Evolutionary conservation across 139 green algal genomes (phyloP), one percentile per base, ranked within the genome.

Genomic region (Helicosporidium sp.): DNA sequence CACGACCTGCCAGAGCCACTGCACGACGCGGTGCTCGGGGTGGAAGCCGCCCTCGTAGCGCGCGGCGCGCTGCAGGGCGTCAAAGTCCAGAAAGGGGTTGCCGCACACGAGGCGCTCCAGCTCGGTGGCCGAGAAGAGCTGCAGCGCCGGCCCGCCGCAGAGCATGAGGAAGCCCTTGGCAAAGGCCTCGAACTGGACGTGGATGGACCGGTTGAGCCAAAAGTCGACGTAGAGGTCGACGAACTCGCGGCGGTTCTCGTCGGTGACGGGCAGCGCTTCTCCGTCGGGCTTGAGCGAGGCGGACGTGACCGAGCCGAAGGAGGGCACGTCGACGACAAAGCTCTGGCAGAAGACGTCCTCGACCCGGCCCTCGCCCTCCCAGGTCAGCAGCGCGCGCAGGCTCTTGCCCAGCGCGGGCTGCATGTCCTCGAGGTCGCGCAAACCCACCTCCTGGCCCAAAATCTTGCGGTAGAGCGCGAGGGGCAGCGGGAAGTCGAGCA

Each of bases 401-500:
- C 55, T 67, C 44, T 55, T 61, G 27, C 65, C 76, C 26, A 85
- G 64, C 26, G 57, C 80, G 20, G 82, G 82, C 54, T 89, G 75
- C 73, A 92, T 87, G 26, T 83, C 78, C 64, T 85, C 73, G 59
- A 94, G 64, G 59, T 94, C 82, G 7, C 77, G 40, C 47, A 94
- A 64, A 25, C 60, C 61, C 26, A 80, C 54, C 15, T 69, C 52
- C 63, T 86, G 70, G 10, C 68, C 62, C 29, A 86, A 61, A 54
- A 94, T 70, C 76, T 90, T 91, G 49, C 81, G 74, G 67, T 90
- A 94, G 23, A 93, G 66, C n/a, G 65, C 72, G 46, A 85, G 56
- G 3, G 83, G 83, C 56, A 92, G 62, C 5, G 79, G 74, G 52
- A 94, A 83, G 71, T 87, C 80, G 29, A 93, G 72, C 55, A 94